These are phyloP conservation scores for Aspergillus fumigatiaffinis DNA, from an alignment of 2,329 filamentous ascomycete genomes.

Conservation along the genomic window DNA sequence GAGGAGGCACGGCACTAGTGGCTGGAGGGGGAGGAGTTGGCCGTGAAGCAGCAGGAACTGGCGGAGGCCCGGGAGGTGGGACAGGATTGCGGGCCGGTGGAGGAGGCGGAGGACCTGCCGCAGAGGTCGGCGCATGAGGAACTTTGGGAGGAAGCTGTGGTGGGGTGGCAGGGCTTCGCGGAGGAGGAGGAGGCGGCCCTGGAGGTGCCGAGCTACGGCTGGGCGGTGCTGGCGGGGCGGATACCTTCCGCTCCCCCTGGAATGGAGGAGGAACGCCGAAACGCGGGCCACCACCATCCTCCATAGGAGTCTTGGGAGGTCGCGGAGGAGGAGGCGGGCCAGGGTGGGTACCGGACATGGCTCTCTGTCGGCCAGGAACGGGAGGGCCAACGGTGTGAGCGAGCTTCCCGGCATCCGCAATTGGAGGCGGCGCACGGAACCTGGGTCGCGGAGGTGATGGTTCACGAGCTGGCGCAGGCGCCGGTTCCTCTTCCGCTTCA, in stretches of 20 bases:
- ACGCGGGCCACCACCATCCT: conserved; percentile 56
- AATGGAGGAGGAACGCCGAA: conserved; percentile 82
- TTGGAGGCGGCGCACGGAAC: conserved; percentile 81
- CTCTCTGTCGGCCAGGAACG: conserved; percentile 47
- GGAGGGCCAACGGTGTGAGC: conserved; percentile 54
- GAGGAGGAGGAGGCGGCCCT: conserved; percentile 65
- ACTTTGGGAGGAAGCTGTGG: conserved; percentile 50
- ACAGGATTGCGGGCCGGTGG: conserved; percentile 42
- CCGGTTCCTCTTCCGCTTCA: conserved; percentile 54
- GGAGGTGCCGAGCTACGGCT: conserved; percentile 56
- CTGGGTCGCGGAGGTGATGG: conserved; percentile 66
- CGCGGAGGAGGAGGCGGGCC: conserved; percentile 65
- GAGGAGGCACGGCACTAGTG: conserved; percentile 23
- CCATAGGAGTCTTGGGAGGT: conserved; percentile 67
- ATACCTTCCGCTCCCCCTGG: conserved; percentile 58
- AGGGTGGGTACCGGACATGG: conserved; percentile 48
- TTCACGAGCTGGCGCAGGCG: conserved; percentile 61
- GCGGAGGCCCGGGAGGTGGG: conserved; percentile 43
- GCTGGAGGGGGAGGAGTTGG: conserved; percentile 28
- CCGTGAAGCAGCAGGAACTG: conserved; percentile 31
- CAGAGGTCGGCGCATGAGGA: conserved; percentile 30
- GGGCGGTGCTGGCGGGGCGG: conserved; percentile 69
- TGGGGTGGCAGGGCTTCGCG: conserved; percentile 41
- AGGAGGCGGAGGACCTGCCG: conserved; percentile 53
- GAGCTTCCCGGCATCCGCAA: conserved; percentile 86